Evolutionary conservation across 805 yeast genomes (phyloP).

Genomic region (Ogataea salicorniae): DNA sequence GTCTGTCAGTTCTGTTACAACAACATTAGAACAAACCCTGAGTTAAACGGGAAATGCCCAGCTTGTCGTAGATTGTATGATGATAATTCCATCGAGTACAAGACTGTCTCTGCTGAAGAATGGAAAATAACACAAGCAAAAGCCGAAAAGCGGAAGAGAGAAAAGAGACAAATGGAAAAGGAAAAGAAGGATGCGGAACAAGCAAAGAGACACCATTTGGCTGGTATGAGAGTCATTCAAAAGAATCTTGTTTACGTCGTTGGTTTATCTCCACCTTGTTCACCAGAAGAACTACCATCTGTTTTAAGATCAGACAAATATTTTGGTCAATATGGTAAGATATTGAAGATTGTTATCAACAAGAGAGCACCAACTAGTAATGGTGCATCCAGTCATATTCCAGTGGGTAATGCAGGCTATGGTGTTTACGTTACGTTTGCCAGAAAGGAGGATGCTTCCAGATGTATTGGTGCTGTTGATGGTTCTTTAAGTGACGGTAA

Average conservation of each 20-base stretch:
- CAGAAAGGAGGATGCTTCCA: constrained; percentile 89
- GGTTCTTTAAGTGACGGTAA: constrained; percentile 93
- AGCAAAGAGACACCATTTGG: constrained; percentile 78
- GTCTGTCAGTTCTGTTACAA: constrained; percentile 98
- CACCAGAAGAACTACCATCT: constrained; percentile 80
- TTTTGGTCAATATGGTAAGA: constrained; percentile 98
- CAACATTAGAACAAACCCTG: constrained; percentile 92
- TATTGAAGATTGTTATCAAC: constrained; percentile 88
- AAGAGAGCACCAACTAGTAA: constrained; percentile 53
- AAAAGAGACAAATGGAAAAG: constrained; percentile 79
- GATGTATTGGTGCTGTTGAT: constrained; percentile 86
- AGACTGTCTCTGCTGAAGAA: constrained; percentile 79
- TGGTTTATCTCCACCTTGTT: constrained; percentile 83
- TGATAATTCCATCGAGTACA: constrained; percentile 88
- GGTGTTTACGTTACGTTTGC: constrained; percentile 96
- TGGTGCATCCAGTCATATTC: constrained; percentile 22
- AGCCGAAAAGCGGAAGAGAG: constrained; percentile 75
- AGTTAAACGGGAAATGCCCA: constrained; percentile 93
- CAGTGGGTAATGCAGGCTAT: constrained; percentile 63
- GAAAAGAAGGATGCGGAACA: constrained; percentile 88
- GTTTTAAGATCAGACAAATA: constrained; percentile 84
- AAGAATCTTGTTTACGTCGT: constrained; percentile 95
- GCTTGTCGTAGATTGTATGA: constrained; percentile 94
- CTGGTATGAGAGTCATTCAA: constrained; percentile 98
- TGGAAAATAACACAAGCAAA: constrained; percentile 75